phyloP scores from a whole-genome alignment of 1,284 basidiomycete species.

The Afroboletus lepidellus region DNA sequence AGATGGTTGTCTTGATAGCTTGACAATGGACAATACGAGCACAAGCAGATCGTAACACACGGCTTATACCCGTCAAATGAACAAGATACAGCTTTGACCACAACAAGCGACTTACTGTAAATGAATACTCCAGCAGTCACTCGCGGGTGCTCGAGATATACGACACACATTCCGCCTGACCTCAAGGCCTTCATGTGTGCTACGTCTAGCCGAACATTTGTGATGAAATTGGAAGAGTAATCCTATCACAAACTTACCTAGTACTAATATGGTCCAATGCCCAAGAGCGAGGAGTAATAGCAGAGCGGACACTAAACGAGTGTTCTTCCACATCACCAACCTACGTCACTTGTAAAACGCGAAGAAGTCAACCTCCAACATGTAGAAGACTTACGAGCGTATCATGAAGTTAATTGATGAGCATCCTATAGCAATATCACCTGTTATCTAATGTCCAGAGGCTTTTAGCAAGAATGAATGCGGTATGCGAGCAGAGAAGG shows the following conservation, averaged over 20 bases:
- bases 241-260: slow-evolving; percentile 13
- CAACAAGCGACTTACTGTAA: slow-evolving; percentile 15
- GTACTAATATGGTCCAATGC: slow-evolving; percentile 20
- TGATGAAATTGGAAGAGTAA: not conserved
- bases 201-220: slow-evolving; percentile 8
- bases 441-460: not conserved
- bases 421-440: not conserved
- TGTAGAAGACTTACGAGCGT: not conserved
- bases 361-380: too few species aligned
- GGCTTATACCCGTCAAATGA: not conserved
- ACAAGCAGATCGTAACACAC: slow-evolving; percentile 18
- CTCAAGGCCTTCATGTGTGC: not conserved
- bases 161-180: not conserved
- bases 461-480: not conserved
- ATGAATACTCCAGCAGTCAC: slow-evolving; percentile 11
- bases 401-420: not conserved
- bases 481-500: not conserved
- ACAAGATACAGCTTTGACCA: not conserved
- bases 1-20: slow-evolving; percentile 11
- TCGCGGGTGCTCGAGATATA: not conserved
- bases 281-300: slow-evolving; percentile 12
- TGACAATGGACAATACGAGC: slow-evolving; percentile 15
- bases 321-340: slow-evolving; percentile 28
- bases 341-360: slow-evolving; percentile 6
- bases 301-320: slow-evolving; percentile 11